These are phyloP conservation scores for Exidia glandulosa DNA, from an alignment of 768 basidiomycete species.

Conservation along the genomic window DNA sequence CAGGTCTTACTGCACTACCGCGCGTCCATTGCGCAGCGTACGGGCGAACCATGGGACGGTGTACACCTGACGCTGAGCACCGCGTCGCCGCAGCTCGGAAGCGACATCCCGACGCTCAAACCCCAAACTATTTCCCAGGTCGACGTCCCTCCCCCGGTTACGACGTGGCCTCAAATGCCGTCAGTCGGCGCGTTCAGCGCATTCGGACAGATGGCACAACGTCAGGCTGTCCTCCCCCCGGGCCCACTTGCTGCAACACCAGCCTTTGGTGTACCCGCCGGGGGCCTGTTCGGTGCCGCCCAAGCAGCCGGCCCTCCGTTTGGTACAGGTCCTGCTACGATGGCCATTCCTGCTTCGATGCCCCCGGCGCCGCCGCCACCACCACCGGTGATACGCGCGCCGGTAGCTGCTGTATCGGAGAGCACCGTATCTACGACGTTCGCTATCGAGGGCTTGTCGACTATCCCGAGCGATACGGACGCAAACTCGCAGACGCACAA, in stretches of 20 bases:
- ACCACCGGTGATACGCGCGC: background rate
- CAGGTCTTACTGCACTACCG: constrained; percentile 44
- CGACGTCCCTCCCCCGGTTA: no score
- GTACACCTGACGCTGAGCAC: constrained; percentile 43
- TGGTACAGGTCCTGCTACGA: no score
- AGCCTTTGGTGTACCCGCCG: no score
- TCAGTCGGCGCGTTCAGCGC: no score
- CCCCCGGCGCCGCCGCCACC: constrained; percentile 1
- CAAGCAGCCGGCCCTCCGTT: no score
- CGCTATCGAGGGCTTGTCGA: constrained; percentile 36
- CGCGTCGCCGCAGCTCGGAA: constrained; percentile 12
- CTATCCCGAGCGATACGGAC: constrained; percentile 43
- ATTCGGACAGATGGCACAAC: no score
- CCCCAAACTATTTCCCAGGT: constrained; percentile 2
- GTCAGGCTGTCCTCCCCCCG: no score
- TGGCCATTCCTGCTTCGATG: no score
- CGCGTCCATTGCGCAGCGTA: constrained; percentile 39
- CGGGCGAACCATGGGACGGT: constrained; percentile 52
- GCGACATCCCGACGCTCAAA: constrained; percentile 5
- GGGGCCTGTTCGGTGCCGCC: no score
- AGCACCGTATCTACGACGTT: constrained; percentile 44
- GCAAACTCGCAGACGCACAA: constrained; percentile 29
- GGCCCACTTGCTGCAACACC: no score
- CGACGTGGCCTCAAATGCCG: no score
- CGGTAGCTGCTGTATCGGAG: constrained; percentile 33